Evolutionary conservation across 805 yeast genomes (phyloP).

Genomic region (Wickerhamomyces xylosicus): DNA sequence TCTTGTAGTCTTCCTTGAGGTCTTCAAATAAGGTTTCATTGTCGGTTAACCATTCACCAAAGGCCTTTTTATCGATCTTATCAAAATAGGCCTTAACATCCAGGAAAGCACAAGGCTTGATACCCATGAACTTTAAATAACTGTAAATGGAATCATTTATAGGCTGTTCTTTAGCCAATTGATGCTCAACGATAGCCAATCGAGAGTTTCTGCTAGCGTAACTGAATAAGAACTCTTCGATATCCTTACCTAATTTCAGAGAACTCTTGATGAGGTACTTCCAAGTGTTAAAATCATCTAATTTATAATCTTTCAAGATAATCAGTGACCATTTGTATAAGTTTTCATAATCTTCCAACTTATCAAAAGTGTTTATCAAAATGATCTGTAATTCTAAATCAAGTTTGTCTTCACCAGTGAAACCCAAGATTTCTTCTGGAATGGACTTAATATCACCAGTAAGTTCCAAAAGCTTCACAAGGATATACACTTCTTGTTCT

Average conservation of each 20-base stretch:
- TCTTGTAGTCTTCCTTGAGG: conserved; percentile 9
- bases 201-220: conserved; percentile 42
- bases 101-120: conserved; percentile 54
- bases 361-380: conserved; percentile 36
- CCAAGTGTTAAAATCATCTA: conserved; percentile 79
- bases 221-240: conserved; percentile 22
- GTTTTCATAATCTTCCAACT: conserved; percentile 29
- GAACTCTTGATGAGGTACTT: conserved; percentile 40
- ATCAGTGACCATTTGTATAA: conserved; percentile 29
- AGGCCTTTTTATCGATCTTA: conserved; percentile 5
- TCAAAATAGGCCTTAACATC: conserved; percentile 37
- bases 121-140: conserved; percentile 32
- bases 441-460: conserved; percentile 26
- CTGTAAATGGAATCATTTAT: conserved; percentile 22
- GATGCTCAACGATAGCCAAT: conserved; percentile 41
- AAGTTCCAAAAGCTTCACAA: conserved; percentile 36
- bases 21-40: conserved; percentile 8
- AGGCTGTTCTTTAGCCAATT: conserved; percentile 13
- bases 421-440: conserved; percentile 22
- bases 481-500: conserved; percentile 60
- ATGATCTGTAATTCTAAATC: conserved; percentile 58
- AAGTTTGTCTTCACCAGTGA: conserved; percentile 22
- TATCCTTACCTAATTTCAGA: conserved; percentile 23
- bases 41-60: conserved; percentile 16
- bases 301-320: conserved; percentile 34